Evolutionary conservation across 345 rosid genomes (phyloP).

Genomic region (Citrus australasica): DNA sequence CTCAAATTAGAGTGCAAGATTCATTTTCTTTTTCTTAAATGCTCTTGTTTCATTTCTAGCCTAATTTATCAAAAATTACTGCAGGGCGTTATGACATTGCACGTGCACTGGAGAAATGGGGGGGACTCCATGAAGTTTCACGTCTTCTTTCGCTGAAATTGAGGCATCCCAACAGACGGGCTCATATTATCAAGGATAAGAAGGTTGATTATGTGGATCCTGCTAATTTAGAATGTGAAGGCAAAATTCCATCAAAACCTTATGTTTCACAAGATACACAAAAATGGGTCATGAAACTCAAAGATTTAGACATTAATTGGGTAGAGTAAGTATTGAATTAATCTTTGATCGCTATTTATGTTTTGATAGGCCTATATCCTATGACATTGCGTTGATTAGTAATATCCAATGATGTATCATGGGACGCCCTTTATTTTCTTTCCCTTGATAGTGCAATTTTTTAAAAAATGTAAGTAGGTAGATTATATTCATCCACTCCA

Average conservation of each 20-base stretch:
- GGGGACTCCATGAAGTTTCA: conserved; percentile 84
- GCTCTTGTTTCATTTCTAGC: neutral
- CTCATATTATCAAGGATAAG: conserved; percentile 38
- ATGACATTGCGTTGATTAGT: no score
- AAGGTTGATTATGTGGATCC: conserved; percentile 28
- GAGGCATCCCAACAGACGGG: conserved; percentile 66
- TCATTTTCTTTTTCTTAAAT: neutral
- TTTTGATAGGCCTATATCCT: no score
- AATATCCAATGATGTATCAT: no score
- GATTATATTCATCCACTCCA: no score
- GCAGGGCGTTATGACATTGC: conserved; percentile 96
- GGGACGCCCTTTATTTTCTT: no score
- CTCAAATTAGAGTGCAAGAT: neutral
- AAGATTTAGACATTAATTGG: conserved; percentile 81
- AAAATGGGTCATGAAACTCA: conserved; percentile 63
- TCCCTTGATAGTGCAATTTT: no score
- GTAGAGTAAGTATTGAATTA: conserved; percentile 29
- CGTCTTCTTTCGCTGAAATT: conserved; percentile 72
- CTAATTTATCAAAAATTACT: neutral
- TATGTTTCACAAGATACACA: conserved; percentile 70
- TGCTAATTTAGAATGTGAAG: conserved; percentile 27
- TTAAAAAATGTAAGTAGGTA: no score
- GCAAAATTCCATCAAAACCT: conserved; percentile 32
- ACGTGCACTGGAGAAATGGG: conserved; percentile 95
- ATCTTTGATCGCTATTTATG: no score